Conservation (phyloP, 108 stramenopile species). For the Discostella pseudostelligera region DNA sequence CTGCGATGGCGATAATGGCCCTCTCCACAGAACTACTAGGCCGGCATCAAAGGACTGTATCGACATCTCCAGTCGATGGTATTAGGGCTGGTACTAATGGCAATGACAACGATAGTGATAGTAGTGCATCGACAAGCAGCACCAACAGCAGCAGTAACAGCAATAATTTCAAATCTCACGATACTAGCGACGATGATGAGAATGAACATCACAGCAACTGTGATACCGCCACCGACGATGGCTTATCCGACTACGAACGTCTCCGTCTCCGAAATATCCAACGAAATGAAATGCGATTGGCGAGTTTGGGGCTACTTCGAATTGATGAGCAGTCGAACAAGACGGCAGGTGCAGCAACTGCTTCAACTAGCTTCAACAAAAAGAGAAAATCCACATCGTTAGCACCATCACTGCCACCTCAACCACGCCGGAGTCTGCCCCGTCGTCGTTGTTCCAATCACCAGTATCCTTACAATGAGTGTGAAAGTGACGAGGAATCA, state of each 20-base stretch:
- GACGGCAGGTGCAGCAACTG: neutral
- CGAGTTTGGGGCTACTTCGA: conserved; percentile 18
- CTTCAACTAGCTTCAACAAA: neutral
- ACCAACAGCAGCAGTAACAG: neutral
- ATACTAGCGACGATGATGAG: neutral
- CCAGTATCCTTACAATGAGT: neutral
- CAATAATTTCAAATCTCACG: neutral
- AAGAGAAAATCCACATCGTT: neutral
- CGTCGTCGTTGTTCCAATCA: conserved; percentile 2
- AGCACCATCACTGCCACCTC: neutral
- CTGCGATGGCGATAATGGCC: too few relatives aligned
- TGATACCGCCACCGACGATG: neutral
- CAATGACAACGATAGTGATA: neutral
- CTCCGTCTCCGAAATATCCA: conserved; percentile 30
- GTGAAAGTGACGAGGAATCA: neutral
- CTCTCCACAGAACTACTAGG: too few relatives aligned
- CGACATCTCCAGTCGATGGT: too few relatives aligned
- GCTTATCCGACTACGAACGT: conserved; percentile 28
- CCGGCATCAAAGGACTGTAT: too few relatives aligned
- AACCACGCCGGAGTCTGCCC: conserved; percentile 4
- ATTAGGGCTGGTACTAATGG: neutral
- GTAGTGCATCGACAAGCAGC: conserved; percentile 1
- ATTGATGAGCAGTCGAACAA: neutral
- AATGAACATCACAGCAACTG: neutral
- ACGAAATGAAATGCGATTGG: conserved; percentile 29